phyloP scores from a whole-genome alignment of 2,329 filamentous ascomycete species.

The Aspergillaceae sp. region DNA sequence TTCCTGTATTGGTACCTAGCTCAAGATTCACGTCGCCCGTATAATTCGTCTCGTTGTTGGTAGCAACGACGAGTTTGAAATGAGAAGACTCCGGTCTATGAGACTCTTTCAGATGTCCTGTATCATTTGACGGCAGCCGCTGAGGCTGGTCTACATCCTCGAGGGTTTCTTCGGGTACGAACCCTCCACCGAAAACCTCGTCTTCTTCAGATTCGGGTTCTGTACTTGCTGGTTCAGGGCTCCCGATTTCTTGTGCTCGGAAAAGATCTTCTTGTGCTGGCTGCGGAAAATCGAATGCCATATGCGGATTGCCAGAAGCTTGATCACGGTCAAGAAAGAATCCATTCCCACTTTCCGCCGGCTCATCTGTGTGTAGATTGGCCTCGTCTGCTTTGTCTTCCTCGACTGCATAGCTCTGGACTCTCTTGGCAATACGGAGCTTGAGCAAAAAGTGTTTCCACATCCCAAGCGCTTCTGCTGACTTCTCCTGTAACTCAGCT shows the following conservation, averaged over 20 bases:
- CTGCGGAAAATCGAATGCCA: not conserved
- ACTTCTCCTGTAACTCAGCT: slow-evolving; percentile 50
- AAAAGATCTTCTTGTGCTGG: too few species aligned
- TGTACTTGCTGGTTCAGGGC: not conserved
- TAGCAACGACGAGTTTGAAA: slow-evolving; percentile 25
- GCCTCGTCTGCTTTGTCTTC: slow-evolving; percentile 18
- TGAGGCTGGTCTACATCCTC: not conserved
- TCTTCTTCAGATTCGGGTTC: not conserved
- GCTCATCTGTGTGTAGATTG: slow-evolving; percentile 5
- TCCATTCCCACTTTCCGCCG: slow-evolving; percentile 25
- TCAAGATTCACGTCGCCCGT: not conserved
- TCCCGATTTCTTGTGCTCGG: not conserved
- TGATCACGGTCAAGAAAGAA: slow-evolving; percentile 30
- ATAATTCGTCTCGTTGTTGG: slow-evolving; percentile 6
- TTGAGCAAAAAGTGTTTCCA: slow-evolving; percentile 56
- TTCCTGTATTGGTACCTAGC: not conserved
- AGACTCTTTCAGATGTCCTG: not conserved
- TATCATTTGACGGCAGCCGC: not conserved
- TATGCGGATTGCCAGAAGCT: slow-evolving; percentile 3
- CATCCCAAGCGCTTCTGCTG: slow-evolving; percentile 42
- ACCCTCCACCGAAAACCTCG: slow-evolving; percentile 12
- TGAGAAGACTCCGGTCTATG: slow-evolving; percentile 4
- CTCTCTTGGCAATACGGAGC: slow-evolving; percentile 61
- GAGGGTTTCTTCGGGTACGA: slow-evolving; percentile 9
- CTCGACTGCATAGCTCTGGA: slow-evolving; percentile 49